A percentile compares a stretch with the other conserved stretches of the same genome.
Evolutionary conservation across 106 monocot genomes (phyloP).

Genomic region (Iris macrosiphon): DNA sequence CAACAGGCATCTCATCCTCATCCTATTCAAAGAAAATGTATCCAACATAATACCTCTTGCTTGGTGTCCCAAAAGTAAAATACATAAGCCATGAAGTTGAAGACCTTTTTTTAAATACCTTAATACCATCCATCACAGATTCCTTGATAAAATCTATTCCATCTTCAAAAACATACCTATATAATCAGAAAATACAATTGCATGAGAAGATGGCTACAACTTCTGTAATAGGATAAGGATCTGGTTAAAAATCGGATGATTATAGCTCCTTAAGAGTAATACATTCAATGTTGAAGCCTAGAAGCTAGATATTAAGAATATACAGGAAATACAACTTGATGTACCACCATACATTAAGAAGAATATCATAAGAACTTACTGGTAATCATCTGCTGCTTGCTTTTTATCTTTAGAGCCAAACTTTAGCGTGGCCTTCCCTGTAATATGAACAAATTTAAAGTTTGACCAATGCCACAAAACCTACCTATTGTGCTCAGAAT

Average conservation of each 20-base stretch:
- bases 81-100: constrained; percentile 1
- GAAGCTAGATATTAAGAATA: too few species aligned
- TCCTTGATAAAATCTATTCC: constrained; percentile 83
- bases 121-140: constrained; percentile 66
- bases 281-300: too few species aligned
- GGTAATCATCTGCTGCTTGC: constrained; percentile 56
- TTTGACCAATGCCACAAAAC: not conserved
- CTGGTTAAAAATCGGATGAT: too few species aligned
- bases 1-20: constrained; percentile 45
- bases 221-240: too few species aligned
- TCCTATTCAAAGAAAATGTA: constrained; percentile 20
- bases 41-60: not conserved
- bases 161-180: constrained; percentile 98
- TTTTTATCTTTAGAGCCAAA: constrained; percentile 88
- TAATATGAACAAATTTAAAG: not conserved
- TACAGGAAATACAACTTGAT: too few species aligned
- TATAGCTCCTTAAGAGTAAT: too few species aligned
- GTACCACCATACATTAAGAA: not conserved
- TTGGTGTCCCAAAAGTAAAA: not conserved
- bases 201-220: too few species aligned
- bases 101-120: constrained; percentile 30
- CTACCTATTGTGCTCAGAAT: not conserved
- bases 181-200: too few species aligned
- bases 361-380: constrained; percentile 41
- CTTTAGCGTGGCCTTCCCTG: constrained; percentile 76